phyloP scores from a whole-genome alignment of 1,284 basidiomycete genomes.

The Mrakiaceae sp. region DNA sequence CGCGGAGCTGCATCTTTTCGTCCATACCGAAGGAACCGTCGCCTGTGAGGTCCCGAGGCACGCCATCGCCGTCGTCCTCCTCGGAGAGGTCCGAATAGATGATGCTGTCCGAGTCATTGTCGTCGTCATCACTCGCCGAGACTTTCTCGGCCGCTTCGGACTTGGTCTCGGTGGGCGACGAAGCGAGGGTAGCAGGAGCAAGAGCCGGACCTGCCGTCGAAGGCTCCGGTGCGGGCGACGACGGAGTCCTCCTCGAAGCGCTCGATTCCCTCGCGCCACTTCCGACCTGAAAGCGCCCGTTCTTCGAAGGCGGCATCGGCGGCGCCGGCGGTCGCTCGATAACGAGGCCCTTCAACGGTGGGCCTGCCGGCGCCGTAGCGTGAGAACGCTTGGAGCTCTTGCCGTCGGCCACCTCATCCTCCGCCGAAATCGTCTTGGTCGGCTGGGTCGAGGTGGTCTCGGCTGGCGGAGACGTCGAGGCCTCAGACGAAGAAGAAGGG shows the following conservation, averaged over 20 bases:
- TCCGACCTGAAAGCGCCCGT: neutral
- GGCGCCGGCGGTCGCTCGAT: neutral
- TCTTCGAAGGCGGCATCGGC: neutral
- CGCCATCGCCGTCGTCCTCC: neutral
- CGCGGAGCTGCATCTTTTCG: slow-evolving; percentile 12
- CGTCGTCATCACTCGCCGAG: neutral
- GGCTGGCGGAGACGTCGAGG: neutral
- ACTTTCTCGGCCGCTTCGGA: neutral
- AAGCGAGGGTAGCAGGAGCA: neutral
- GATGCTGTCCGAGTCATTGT: neutral
- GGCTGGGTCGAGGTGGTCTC: neutral
- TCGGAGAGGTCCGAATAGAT: slow-evolving; percentile 7
- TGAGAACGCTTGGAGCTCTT: neutral
- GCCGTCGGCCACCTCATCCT: too few relatives aligned
- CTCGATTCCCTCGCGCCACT: neutral
- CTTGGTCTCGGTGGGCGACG: neutral
- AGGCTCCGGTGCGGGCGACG: too few relatives aligned
- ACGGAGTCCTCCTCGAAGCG: neutral
- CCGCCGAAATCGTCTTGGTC: neutral
- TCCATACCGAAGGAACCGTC: slow-evolving; percentile 10
- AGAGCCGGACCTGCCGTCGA: too few relatives aligned
- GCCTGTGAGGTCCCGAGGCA: neutral
- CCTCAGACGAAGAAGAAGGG: neutral
- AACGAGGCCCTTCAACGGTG: neutral
- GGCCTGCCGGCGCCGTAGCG: neutral